Evolutionary conservation across 768 basidiomycete species (phyloP), one percentile per base, ranked within the genome.

Genomic region (Paxillus involutus): DNA sequence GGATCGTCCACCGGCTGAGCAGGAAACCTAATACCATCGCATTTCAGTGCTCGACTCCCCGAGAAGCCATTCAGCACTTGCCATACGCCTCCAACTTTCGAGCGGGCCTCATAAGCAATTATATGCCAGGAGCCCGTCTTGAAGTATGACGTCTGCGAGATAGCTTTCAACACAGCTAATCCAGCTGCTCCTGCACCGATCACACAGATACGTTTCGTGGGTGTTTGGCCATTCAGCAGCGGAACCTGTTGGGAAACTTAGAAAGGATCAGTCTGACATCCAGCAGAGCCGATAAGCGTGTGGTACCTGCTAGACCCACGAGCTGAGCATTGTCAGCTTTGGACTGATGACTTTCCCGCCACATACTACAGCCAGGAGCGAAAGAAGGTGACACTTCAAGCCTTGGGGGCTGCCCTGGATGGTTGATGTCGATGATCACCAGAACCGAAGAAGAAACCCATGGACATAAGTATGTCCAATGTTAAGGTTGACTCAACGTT

Each of bases 101-200:
- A 72, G 53, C 88, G 74, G 8, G 83, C 73, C 65, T 94, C 92
- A 51, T 83, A 89, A 1, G 77, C 81, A 4, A 75, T 70, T 3
- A 83, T 69, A n/a, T 68, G 69, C 91, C 92, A 94, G n/a, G 72
- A 57, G 0, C 84, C 82, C 19, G 70, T 61, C 65, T 80, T 79
- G 68, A 75, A 80, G 56, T 88, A 78, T 0, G 73, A 73, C 2
- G 82, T 76, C 43, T 91, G 84, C 9, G 80, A 70, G 54, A 91
- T 69, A 36, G 81, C 71, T 63, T 88, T 88, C 24, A 93, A 77
- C 6, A 82, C 77, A 21, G 83, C 86, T 0, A 94, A 77, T 7
- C 92, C 91, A 16, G 78, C 77, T n/a, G 89, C 77, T 12, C 91
- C 91, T 16, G 80, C 88, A 4, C 91, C 91, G 40, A 93, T 80